Evolutionary conservation across 2,329 filamentous ascomycete species (phyloP).

Genomic region (Mollisia scopiformis): DNA sequence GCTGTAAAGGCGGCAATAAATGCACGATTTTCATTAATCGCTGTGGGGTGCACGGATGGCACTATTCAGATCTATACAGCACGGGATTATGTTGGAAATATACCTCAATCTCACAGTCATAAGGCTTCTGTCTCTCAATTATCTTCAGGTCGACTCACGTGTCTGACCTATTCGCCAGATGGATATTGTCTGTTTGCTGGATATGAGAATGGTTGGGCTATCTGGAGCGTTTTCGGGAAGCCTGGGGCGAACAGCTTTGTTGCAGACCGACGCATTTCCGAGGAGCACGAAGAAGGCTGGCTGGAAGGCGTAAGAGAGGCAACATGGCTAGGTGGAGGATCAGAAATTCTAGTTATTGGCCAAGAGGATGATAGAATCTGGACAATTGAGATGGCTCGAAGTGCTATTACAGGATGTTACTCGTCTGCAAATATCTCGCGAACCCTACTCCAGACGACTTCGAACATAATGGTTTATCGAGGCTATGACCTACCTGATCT

Average conservation of each 20-base stretch:
- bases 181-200: constrained; percentile 96
- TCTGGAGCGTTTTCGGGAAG: constrained; percentile 97
- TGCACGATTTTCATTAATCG: constrained; percentile 90
- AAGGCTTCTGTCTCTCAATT: constrained; percentile 67
- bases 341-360: constrained; percentile 78
- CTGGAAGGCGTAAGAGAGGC: constrained; percentile 77
- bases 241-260: constrained; percentile 82
- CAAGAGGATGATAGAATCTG: constrained; percentile 78
- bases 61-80: constrained; percentile 88
- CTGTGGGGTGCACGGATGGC: constrained; percentile 80
- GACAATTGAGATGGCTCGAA: constrained; percentile 90
- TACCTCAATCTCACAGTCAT: constrained; percentile 83
- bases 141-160: constrained; percentile 72
- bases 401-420: constrained; percentile 90
- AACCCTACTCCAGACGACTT: constrained; percentile 85
- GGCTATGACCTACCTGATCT: constrained; percentile 91
- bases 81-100: constrained; percentile 90
- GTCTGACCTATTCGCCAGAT: constrained; percentile 86
- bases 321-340: constrained; percentile 86
- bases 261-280: constrained; percentile 64
- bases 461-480: constrained; percentile 87
- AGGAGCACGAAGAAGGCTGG: constrained; percentile 78
- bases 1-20: constrained; percentile 84
- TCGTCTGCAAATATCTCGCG: constrained; percentile 88
- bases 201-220: constrained; percentile 90